Base-by-base conservation (phyloP, 768 basidiomycete species). In the Suillus bovinus region DNA sequence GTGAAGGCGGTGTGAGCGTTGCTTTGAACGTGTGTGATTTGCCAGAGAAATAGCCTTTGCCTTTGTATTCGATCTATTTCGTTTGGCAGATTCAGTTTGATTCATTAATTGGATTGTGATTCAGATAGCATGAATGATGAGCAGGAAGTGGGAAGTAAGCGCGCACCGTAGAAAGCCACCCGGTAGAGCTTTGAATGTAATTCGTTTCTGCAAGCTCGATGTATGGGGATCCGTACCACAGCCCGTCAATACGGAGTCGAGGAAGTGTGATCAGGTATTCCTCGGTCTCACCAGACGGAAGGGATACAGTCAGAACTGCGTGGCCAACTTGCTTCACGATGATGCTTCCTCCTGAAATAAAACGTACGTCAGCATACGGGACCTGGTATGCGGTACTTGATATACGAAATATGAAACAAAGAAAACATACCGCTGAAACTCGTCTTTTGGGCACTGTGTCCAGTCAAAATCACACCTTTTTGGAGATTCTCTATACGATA, bases 311-410 rank as follows among this genome's bases (percentile, higher is more conserved):
- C 34, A 99, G 80, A 31, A 90, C 77, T 1, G 95, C 96, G 70
- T 99, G 96, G 1, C 96, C 96, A 67, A 96, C 90, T 76, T 99
- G 96, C 76, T 92, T 94, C 59, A 99, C 96, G 76, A 86, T 87
- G 66, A 91, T 89, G 56, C 85, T 85, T 22, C 88, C 88, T 64
- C 80, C 86, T 87, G 69, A 50, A 34, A 9, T 24, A 42, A 20
- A 17, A 58, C 17, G 31, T 67, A 34, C 68, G 55, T 56, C 55
- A 39, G n/a, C 3, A 54, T 22, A 6, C 13, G 24, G 20, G 17
- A 7, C 44, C 11, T 24, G 14, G 16, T 16, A 8, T 27, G 4
- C 33, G 33, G 33, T 33, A 33, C 33, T 10, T 16, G 46, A 46
- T n/a, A 42, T 39, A 56, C 41, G 39, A n/a, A n/a, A n/a, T n/a